phyloP scores from a whole-genome alignment of 2,329 filamentous ascomycete species.

The Scorias spongiosa region DNA sequence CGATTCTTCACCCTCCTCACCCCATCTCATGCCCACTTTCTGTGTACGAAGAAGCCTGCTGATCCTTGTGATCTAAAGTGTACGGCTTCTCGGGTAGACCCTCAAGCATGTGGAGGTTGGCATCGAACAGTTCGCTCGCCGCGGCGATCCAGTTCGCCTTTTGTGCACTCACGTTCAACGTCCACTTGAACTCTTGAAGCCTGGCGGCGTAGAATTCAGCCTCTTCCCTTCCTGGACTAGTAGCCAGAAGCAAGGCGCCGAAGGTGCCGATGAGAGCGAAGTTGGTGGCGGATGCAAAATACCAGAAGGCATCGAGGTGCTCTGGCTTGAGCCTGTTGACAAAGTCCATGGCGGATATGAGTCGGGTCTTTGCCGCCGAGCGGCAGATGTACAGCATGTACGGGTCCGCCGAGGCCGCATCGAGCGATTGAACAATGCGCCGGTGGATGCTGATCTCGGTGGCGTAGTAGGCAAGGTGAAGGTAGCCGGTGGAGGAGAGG shows the following conservation, averaged over 20 bases:
- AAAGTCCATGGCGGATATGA: conserved; percentile 95
- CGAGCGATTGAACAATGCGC: conserved; percentile 72
- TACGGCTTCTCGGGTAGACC: conserved; percentile 29
- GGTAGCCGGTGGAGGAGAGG: conserved; percentile 40
- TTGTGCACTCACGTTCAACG: conserved; percentile 70
- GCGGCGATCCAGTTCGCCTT: conserved; percentile 39
- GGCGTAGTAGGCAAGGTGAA: conserved; percentile 86
- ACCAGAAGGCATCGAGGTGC: conserved; percentile 87
- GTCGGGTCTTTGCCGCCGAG: conserved; percentile 78
- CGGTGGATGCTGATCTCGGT: conserved; percentile 88
- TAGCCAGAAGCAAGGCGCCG: conserved; percentile 77
- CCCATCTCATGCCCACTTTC: not conserved
- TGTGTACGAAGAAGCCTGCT: not conserved
- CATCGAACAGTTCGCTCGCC: conserved; percentile 31
- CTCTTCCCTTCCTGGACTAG: conserved; percentile 73
- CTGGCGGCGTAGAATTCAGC: conserved; percentile 81
- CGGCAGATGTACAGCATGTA: conserved; percentile 88
- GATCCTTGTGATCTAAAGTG: not conserved
- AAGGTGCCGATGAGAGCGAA: conserved; percentile 94
- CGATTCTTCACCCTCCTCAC: not conserved
- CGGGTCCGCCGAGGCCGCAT: conserved; percentile 41
- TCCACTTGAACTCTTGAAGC: conserved; percentile 86
- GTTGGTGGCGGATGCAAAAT: conserved; percentile 73
- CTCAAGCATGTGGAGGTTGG: conserved; percentile 28
- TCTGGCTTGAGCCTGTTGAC: conserved; percentile 79